phyloP scores from a whole-genome alignment of 352 stramenopile genomes.

The Thalassiosira sp. region DNA sequence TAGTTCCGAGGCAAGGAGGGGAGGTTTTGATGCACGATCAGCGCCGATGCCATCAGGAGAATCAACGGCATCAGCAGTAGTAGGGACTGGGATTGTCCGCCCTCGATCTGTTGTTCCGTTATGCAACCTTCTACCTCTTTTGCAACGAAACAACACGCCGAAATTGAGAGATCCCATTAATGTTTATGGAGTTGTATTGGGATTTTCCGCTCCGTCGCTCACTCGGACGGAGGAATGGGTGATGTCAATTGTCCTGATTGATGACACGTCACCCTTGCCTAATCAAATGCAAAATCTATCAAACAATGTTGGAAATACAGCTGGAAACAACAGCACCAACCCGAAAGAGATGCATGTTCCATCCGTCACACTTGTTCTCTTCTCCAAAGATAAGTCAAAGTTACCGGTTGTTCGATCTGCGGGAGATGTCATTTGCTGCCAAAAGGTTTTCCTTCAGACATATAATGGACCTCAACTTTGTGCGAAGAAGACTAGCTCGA shows the following conservation, averaged over 20 bases:
- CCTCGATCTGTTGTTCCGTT: conserved; percentile 18
- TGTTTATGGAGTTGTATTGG: conserved; percentile 61
- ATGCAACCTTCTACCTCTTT: conserved; percentile 14
- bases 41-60: not conserved
- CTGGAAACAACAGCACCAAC: not conserved
- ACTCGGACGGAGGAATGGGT: conserved; percentile 62
- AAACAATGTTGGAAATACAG: not conserved
- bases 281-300: conserved; percentile 2
- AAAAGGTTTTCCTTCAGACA: conserved; percentile 49
- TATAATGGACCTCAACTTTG: conserved; percentile 43
- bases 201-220: conserved; percentile 52
- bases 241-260: conserved; percentile 61
- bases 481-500: conserved; percentile 19
- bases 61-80: no score
- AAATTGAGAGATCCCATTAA: conserved; percentile 39
- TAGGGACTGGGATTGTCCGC: not conserved
- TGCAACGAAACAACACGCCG: conserved; percentile 24
- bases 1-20: not conserved
- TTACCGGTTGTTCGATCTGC: conserved; percentile 59
- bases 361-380: conserved; percentile 60
- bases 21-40: not conserved
- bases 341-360: conserved; percentile 34
- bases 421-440: conserved; percentile 65
- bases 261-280: conserved; percentile 50
- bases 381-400: conserved; percentile 52